Percentiles rank a stretch among this genome's conserved stretches.
phyloP scores from a whole-genome alignment of 1,284 basidiomycete genomes.

The Chondrostereum purpureum region DNA sequence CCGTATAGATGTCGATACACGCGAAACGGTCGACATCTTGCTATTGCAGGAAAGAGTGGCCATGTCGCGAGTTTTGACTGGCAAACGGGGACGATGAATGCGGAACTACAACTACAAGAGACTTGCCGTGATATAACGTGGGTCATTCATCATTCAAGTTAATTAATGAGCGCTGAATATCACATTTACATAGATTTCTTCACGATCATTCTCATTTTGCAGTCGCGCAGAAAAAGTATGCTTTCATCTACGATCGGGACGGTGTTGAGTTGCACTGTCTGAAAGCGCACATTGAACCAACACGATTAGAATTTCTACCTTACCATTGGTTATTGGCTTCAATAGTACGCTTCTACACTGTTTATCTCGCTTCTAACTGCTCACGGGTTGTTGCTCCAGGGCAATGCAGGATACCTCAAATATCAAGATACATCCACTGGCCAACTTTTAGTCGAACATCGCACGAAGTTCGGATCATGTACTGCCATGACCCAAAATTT shows the following conservation, averaged over 20 bases:
- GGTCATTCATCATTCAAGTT: too few species aligned
- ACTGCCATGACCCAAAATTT: slow-evolving; percentile 87
- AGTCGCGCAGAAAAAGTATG: slow-evolving; percentile 95
- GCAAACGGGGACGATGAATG: slow-evolving; percentile 82
- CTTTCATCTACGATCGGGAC: slow-evolving; percentile 92
- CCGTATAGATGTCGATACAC: slow-evolving; percentile 82
- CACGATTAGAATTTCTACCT: slow-evolving; percentile 86
- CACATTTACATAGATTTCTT: slow-evolving; percentile 68
- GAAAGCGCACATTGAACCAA: slow-evolving; percentile 84
- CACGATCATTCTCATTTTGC: slow-evolving; percentile 93
- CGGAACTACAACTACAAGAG: slow-evolving; percentile 87
- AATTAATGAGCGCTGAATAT: too few species aligned
- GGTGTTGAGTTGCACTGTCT: slow-evolving; percentile 90
- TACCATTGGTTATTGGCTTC: slow-evolving; percentile 94
- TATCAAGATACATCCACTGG: slow-evolving; percentile 98
- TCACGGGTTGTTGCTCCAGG: slow-evolving; percentile 35
- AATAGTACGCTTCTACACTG: slow-evolving; percentile 48
- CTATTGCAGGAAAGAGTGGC: slow-evolving; percentile 76
- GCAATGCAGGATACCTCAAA: slow-evolving; percentile 86
- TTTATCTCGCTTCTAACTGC: slow-evolving; percentile 3
- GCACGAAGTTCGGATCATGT: slow-evolving; percentile 87
- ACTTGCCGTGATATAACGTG: slow-evolving; percentile 89
- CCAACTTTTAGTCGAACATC: slow-evolving; percentile 79
- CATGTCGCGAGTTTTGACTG: slow-evolving; percentile 96
- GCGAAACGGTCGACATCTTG: slow-evolving; percentile 84